Base-by-base conservation (phyloP, 352 stramenopile genomes). In the Pythium biforme region DNA sequence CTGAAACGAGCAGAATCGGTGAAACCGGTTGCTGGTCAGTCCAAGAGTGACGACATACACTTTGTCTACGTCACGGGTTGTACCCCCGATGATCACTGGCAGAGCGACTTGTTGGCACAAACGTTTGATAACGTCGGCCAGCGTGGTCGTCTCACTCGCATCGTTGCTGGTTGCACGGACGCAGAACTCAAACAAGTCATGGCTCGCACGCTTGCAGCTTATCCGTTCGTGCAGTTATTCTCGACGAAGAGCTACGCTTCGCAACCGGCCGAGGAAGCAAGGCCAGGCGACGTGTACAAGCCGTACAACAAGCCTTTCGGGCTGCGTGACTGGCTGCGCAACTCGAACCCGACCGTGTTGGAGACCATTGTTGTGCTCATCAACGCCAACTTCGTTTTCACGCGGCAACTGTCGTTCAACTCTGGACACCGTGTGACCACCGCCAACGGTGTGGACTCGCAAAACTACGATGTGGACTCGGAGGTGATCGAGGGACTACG, bases 31-130 rank as follows among this genome's bases (percentile, higher is more conserved):
- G 43, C 76, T 25, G 79, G 71, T 0, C 64, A 85, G 52, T 48
- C 66, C 40, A 66, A 65, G 23, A 88, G 79, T 54, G 73, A 93
- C 15, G 74, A 89, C 15, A 41, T 92, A 19, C 81, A 95, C 53
- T 92, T 93, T 50, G 86, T 93, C 1, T 92, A 90, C 58, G 77
- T 74, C 4, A 88, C 81, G 14, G 80, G 77, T 0, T 95, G 86
- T 48, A 71, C 81, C 22, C 57, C 74, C 0, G 68, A 79, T 25
- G 75, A 90, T 39, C 60, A 95, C 56, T 92, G 83, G 86, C 79
- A 90, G 58, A 89, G 80, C 25, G 78, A 93, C 33, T 66, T 89
- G 22, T 64, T 95, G 47, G 74, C 77, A 4, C 70, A 87, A 39
- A 90, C 72, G 43, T 92, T 93, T 55, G 73, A 68, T 5, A 70